These are phyloP conservation scores for Fusarium fujikuroi DNA, from an alignment of 2,329 filamentous ascomycete species.

Conservation along the genomic window DNA sequence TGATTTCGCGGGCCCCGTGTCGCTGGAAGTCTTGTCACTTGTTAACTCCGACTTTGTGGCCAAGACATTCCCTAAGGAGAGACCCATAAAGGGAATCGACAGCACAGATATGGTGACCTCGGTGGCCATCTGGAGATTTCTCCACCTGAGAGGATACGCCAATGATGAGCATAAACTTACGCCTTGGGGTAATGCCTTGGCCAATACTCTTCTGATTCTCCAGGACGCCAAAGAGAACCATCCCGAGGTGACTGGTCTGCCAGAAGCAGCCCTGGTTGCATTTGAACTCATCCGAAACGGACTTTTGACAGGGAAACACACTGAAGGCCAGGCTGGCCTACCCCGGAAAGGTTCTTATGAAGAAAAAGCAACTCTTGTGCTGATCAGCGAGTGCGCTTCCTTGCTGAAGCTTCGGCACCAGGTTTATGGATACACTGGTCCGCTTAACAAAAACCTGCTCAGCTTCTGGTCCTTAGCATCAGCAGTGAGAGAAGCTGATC, in stretches of 20 bases:
- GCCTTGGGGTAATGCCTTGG: constrained; percentile 83
- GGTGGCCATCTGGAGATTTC: constrained; percentile 86
- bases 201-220: constrained; percentile 72
- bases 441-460: constrained; percentile 88
- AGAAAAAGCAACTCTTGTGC: constrained; percentile 80
- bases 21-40: constrained; percentile 73
- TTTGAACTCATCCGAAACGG: constrained; percentile 86
- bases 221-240: constrained; percentile 62
- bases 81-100: constrained; percentile 70
- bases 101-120: constrained; percentile 72
- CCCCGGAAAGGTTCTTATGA: constrained; percentile 70
- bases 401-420: constrained; percentile 85
- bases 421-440: constrained; percentile 91
- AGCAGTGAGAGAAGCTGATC: constrained; percentile 79
- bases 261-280: constrained; percentile 83
- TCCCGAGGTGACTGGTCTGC: constrained; percentile 62
- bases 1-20: constrained; percentile 56
- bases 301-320: constrained; percentile 77
- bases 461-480: constrained; percentile 86
- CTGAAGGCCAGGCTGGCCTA: constrained; percentile 64
- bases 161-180: constrained; percentile 83
- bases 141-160: constrained; percentile 89
- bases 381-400: constrained; percentile 88
- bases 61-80: constrained; percentile 72
- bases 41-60: constrained; percentile 75